phyloP scores from a whole-genome alignment of 2,329 filamentous ascomycete species.

The Talaromyces amestolkiae region DNA sequence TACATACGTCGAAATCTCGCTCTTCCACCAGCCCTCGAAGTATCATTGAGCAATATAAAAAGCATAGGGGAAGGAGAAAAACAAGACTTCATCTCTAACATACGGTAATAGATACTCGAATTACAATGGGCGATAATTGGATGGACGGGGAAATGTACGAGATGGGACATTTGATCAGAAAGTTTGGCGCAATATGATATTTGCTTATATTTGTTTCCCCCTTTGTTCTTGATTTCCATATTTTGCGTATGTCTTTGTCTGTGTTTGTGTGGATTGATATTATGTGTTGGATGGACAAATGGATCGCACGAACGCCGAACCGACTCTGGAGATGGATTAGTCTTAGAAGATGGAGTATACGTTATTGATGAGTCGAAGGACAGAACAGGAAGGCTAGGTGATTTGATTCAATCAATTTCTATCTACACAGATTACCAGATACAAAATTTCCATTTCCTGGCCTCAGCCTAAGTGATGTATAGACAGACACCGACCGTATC shows the following conservation, averaged over 20 bases:
- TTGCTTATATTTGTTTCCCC: constrained; percentile 22
- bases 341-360: not conserved
- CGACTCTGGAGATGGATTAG: not conserved
- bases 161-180: constrained; percentile 27
- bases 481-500: not conserved
- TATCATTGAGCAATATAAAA: constrained; percentile 13
- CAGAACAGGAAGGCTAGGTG: not conserved
- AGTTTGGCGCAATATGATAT: constrained; percentile 35
- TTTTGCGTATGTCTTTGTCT: constrained; percentile 5
- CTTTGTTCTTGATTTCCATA: constrained; percentile 2
- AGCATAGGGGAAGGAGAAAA: not conserved
- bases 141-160: constrained; percentile 17
- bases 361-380: not conserved
- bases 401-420: not conserved
- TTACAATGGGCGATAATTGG: constrained; percentile 39
- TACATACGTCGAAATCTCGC: constrained; percentile 3
- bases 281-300: not conserved
- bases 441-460: not conserved
- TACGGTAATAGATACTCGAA: constrained; percentile 34
- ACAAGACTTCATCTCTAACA: constrained; percentile 18
- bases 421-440: not conserved
- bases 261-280: not conserved
- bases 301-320: not conserved
- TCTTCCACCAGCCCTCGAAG: constrained; percentile 17
- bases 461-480: not conserved